Conservation (phyloP, 768 basidiomycete species). For the Lactarius hatsudake region DNA sequence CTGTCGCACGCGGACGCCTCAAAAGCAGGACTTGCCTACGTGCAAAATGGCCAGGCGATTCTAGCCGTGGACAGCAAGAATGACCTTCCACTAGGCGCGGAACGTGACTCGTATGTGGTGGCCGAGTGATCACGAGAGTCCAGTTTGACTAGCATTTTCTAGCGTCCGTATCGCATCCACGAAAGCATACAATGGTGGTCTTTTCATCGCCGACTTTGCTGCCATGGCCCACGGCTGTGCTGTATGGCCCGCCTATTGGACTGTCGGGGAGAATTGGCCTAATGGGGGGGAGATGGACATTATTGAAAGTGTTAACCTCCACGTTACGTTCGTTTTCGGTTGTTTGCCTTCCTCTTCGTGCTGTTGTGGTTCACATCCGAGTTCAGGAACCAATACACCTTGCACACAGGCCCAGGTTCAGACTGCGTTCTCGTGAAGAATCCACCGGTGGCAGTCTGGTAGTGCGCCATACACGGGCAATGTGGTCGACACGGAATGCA, state of each 20-base stretch:
- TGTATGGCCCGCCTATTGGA: slow-evolving; percentile 35
- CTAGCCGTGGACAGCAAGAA: slow-evolving; percentile 17
- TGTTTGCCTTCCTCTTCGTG: not conserved
- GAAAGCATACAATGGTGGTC: slow-evolving; percentile 32
- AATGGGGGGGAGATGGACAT: slow-evolving; percentile 39
- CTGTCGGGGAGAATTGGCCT: slow-evolving; percentile 29
- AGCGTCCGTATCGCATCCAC: slow-evolving; percentile 34
- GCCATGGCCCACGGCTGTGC: slow-evolving; percentile 34
- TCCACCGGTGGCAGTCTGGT: too few relatives aligned
- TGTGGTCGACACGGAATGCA: not conserved
- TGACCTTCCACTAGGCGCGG: not conserved
- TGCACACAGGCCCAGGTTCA: slow-evolving; percentile 6
- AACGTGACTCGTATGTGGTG: slow-evolving; percentile 19
- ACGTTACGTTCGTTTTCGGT: not conserved
- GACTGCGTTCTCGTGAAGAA: not conserved
- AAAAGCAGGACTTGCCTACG: slow-evolving; percentile 10
- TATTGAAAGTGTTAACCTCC: slow-evolving; percentile 25
- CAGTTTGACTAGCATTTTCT: not conserved
- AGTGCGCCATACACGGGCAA: not conserved
- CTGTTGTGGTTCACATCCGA: not conserved
- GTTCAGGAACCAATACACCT: slow-evolving; percentile 13
- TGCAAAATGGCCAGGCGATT: slow-evolving; percentile 9
- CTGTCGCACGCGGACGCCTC: slow-evolving; percentile 12
- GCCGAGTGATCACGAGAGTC: not conserved
- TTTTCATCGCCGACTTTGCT: slow-evolving; percentile 35